These are phyloP conservation scores for Aureobasidium zeae DNA, from an alignment of 2,329 filamentous ascomycete genomes.

Conservation along the genomic window DNA sequence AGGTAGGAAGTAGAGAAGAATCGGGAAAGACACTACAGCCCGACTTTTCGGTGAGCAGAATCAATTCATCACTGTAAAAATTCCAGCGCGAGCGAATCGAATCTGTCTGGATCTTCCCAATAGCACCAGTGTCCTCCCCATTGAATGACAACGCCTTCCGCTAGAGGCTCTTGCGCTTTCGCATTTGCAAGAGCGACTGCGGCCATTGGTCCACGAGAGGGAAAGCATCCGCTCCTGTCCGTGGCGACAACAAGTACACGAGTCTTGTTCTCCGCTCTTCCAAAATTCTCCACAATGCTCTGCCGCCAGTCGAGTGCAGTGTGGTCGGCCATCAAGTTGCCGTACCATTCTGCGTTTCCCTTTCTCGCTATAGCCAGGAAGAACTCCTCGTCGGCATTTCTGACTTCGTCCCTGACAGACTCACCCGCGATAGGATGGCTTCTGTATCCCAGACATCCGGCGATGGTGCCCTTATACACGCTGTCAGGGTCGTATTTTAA, in stretches of 20 bases:
- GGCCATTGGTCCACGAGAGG: neutral
- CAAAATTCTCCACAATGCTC: slow-evolving; percentile 4
- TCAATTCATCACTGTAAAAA: too few relatives aligned
- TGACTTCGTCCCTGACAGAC: neutral
- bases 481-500: slow-evolving; percentile 8
- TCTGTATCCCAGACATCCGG: slow-evolving; percentile 6
- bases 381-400: slow-evolving; percentile 2
- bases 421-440: slow-evolving; percentile 1
- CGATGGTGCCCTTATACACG: slow-evolving; percentile 2
- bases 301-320: slow-evolving; percentile 7
- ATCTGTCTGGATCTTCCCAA: slow-evolving; percentile 3
- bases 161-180: neutral
- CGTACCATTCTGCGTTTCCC: slow-evolving; percentile 4
- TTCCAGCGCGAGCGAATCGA: neutral
- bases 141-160: neutral
- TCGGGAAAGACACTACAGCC: too few relatives aligned
- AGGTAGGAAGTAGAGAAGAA: too few relatives aligned
- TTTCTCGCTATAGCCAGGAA: slow-evolving; percentile 3
- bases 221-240: slow-evolving; percentile 5
- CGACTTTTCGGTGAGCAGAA: too few relatives aligned
- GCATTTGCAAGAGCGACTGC: neutral
- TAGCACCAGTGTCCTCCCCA: slow-evolving; percentile 12
- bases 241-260: slow-evolving; percentile 6
- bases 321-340: slow-evolving; percentile 9
- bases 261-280: neutral